Evolutionary conservation across 768 basidiomycete genomes (phyloP).

Genomic region (Naganishia kalamii): DNA sequence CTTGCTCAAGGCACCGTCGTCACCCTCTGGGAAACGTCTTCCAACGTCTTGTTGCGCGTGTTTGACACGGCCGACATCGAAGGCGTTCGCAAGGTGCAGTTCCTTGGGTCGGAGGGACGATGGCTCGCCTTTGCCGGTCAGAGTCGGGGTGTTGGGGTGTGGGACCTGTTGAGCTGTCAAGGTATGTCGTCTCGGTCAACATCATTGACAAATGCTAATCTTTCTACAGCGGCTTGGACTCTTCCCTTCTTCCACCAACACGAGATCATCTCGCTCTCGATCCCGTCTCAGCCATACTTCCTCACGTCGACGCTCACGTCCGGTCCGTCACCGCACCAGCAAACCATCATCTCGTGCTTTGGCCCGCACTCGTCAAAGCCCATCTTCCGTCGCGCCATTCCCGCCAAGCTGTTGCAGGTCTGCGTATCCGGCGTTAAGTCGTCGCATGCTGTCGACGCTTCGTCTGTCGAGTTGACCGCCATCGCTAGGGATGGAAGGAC

Average conservation of each 20-base stretch:
- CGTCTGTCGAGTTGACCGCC: conserved; percentile 30
- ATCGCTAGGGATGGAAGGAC: conserved; percentile 36
- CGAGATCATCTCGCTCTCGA: neutral
- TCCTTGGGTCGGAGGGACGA: conserved; percentile 66
- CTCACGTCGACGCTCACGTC: neutral
- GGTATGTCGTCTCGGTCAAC: neutral
- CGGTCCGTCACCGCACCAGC: neutral
- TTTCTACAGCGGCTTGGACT: neutral
- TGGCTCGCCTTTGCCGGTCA: conserved; percentile 55
- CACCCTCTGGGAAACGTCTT: conserved; percentile 66
- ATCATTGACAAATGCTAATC: too few species aligned
- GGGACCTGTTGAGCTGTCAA: conserved; percentile 44
- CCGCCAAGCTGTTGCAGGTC: neutral
- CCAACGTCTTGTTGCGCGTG: conserved; percentile 57
- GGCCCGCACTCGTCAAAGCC: neutral
- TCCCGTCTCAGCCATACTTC: neutral
- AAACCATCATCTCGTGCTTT: conserved; percentile 13
- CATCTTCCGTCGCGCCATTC: conserved; percentile 12
- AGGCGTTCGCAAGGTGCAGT: conserved; percentile 51
- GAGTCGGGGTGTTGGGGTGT: conserved; percentile 37
- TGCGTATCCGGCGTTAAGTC: conserved; percentile 4
- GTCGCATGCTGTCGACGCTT: conserved; percentile 1
- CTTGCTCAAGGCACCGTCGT: conserved; percentile 63
- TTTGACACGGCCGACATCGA: conserved; percentile 57
- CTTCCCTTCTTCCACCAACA: conserved; percentile 11